Base-by-base conservation (phyloP, 768 basidiomycete species). In the Rhodosporidiobolus sp. region DNA sequence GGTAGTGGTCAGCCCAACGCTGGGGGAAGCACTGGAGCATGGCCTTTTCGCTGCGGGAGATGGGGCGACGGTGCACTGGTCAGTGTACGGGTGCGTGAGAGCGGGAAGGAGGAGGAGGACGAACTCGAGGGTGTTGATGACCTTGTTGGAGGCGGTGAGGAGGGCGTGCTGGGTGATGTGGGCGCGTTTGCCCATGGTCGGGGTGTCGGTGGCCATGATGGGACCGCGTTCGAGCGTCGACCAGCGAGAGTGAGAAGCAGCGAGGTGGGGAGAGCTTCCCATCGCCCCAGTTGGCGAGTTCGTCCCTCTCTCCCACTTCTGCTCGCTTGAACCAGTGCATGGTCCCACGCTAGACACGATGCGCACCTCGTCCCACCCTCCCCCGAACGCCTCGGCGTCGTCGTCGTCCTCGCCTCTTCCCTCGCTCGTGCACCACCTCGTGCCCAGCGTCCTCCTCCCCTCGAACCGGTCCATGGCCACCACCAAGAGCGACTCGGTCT, bases 21-120 rank as follows among this genome's bases (percentile, higher is more conserved):
- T 34, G 58, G 17, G 71, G 71, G 63, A 72, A 72, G 55, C 71
- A 72, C 50, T 72, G 62, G 10, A n/a, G 43, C 66, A 72, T 72
- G 26, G 71, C 52, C 52, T 67, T 72, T 52, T 72, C 71, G 38
- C 70, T 72, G 46, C 46, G 10, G 1, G 50, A 22, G 54, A 9
- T 9, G 26, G 26, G 24, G 1, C 26, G 28, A n/a, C 45, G 16
- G n/a, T n/a, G n/a, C n/a, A n/a, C n/a, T n/a, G 56, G 28, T 32
- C 60, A 35, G 43, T 49, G 4, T 35, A 14, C 59, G 24, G 11
- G n/a, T 26, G 17, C 24, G 4, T 6, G 8, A 35, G 20, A 52
- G n/a, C 28, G 17, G 46, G 19, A 34, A 20, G 59, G 19, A 28
- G 16, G n/a, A 35, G 57, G 17, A 30, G 56, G n/a, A 48, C 70